phyloP scores from a whole-genome alignment of 108 stramenopile species.

The Nitzschia putrida region DNA sequence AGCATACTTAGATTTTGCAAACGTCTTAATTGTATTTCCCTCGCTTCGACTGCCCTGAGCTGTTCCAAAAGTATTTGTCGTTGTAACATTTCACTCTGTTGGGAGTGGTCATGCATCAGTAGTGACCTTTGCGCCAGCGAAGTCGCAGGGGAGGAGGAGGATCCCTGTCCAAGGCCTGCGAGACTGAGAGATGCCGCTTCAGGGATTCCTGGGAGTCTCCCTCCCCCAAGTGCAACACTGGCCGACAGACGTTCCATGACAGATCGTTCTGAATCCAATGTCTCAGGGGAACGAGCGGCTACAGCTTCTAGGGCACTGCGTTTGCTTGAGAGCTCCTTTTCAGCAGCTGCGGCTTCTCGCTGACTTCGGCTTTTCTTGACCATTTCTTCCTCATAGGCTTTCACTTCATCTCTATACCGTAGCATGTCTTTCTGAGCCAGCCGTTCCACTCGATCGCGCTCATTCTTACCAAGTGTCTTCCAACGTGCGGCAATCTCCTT shows the following conservation, averaged over 20 bases:
- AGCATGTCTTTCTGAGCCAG: conserved; percentile 24
- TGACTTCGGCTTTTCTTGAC: conserved; percentile 21
- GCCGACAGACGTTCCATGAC: background rate
- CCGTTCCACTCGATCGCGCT: conserved; percentile 12
- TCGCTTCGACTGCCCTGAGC: conserved; percentile 13
- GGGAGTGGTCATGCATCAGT: background rate
- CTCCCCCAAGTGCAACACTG: background rate
- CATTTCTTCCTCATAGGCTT: conserved; percentile 23
- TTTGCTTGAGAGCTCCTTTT: conserved; percentile 7
- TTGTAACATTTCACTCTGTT: conserved; percentile 9
- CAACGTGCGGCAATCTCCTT: conserved; percentile 23
- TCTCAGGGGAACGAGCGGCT: background rate
- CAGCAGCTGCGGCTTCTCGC: conserved; percentile 16
- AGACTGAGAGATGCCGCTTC: background rate
- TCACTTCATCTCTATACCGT: conserved; percentile 20
- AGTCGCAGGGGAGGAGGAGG: no score
- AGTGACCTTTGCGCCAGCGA: background rate
- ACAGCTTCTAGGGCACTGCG: background rate
- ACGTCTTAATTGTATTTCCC: conserved; percentile 15
- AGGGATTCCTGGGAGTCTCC: background rate
- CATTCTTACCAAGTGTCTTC: conserved; percentile 3
- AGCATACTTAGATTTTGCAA: conserved; percentile 11
- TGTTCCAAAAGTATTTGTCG: conserved; percentile 18
- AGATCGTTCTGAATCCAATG: no score
- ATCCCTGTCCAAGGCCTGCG: background rate